Base-by-base conservation (phyloP, 1,139 yeast species). In the Lodderomyces jiufengensis region DNA sequence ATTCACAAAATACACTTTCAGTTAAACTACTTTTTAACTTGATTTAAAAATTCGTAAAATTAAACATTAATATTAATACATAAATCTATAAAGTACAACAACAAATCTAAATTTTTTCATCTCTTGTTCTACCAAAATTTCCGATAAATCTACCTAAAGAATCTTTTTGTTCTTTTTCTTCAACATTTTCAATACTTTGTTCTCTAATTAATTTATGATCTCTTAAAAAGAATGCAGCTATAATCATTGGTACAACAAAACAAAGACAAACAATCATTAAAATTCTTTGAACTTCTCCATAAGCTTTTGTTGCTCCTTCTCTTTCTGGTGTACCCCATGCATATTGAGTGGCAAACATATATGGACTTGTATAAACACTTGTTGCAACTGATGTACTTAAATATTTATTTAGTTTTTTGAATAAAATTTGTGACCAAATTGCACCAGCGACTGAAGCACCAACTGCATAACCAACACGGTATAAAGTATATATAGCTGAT, bases 391-490 rank as follows among this genome's bases (percentile, higher is more conserved):
- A 47, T 1, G 57, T 24, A 34, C 48, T 48, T 45, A 61, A 42
- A 24, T 55, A 41, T 16, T 46, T 38, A 4, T 25, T 15, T 13
- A 43, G 39, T 29, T 53, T 46, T 24, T 47, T 44, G 31, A 21
- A 18, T 20, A 32, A 32, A 6, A 44, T 44, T 40, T 60, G 63
- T 15, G 66, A 51, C 71, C 71, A 65, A 20, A 65, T 52, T 14
- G 70, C 70, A 38, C 68, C 70, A 6, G 67, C 57, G 27, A 64
- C 55, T 15, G 68, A 52, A 15, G 57, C 45, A 11, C 68, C 69
- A 33, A 60, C 51, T 8, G 69, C 67, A 26, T 55, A 50, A 29
- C 70, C 71, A 35, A 65, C 51, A 45, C 66, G 51, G 50, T 61
- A 64, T 15, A 55, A 46, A 5, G 66, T 56, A 40, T 58, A 59